Evolutionary conservation across 176 grass and related monocot genomes (phyloP).

Genomic region (Canna indica): DNA sequence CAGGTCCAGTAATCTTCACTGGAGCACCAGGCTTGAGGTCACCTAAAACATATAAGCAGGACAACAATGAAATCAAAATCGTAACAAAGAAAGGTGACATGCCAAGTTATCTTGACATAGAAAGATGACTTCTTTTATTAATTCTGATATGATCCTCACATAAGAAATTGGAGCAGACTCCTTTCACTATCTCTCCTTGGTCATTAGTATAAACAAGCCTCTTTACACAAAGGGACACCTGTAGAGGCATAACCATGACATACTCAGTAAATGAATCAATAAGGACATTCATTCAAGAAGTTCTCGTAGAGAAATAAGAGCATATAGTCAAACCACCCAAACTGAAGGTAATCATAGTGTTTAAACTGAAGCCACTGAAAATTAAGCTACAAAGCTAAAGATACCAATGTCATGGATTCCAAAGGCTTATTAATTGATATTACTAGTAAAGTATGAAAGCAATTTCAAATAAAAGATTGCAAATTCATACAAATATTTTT

Average conservation of each 20-base stretch:
- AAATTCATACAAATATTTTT: not conserved
- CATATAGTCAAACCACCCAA: not conserved
- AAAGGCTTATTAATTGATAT: too few species aligned
- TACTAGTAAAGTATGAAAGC: not conserved
- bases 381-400: not conserved
- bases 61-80: not conserved
- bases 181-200: slow-evolving; percentile 80
- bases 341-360: too few species aligned
- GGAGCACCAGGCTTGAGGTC: slow-evolving; percentile 67
- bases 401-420: too few species aligned
- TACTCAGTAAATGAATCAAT: not conserved
- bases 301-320: not conserved
- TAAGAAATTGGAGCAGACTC: slow-evolving; percentile 91
- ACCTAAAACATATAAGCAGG: slow-evolving; percentile 26
- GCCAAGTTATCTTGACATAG: not conserved
- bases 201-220: slow-evolving; percentile 91
- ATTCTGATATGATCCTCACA: slow-evolving; percentile 32
- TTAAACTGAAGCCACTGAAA: too few species aligned
- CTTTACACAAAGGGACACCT: slow-evolving; percentile 96
- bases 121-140: not conserved
- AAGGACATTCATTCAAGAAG: not conserved
- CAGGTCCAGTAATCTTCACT: slow-evolving; percentile 78
- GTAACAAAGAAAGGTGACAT: not conserved
- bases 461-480: not conserved
- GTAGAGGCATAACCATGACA: not conserved